Evolutionary conservation across 768 basidiomycete species (phyloP).

Genomic region (Psilocybe tampanensis): DNA sequence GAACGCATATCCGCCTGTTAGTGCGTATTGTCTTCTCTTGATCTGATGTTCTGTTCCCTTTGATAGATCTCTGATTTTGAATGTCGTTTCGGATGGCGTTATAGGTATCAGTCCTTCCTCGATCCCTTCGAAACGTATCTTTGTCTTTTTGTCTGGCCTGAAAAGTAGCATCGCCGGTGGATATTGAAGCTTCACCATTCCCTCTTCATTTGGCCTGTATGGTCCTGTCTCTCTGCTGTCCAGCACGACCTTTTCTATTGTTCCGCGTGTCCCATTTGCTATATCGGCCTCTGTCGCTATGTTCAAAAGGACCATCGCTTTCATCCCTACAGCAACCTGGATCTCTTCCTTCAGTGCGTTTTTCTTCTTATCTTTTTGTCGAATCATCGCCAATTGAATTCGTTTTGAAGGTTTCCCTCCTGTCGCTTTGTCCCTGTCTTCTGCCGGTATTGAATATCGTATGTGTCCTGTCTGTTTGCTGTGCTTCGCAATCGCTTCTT

Average conservation of each 20-base stretch:
- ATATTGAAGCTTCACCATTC: slow-evolving; percentile 23
- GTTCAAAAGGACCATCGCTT: slow-evolving; percentile 39
- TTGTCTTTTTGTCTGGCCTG: slow-evolving; percentile 23
- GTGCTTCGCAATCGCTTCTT: slow-evolving; percentile 19
- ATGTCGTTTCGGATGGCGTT: slow-evolving; percentile 2
- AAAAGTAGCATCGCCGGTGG: slow-evolving; percentile 35
- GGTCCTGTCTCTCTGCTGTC: slow-evolving; percentile 28
- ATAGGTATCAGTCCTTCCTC: slow-evolving; percentile 11
- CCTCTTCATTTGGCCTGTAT: neutral
- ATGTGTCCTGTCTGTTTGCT: slow-evolving; percentile 15
- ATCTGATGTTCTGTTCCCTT: slow-evolving; percentile 1
- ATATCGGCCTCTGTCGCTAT: slow-evolving; percentile 39
- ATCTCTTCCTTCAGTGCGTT: slow-evolving; percentile 20
- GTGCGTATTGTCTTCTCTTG: slow-evolving; percentile 28
- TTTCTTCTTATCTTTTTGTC: slow-evolving; percentile 9
- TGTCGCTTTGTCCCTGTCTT: slow-evolving; percentile 20
- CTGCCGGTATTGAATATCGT: slow-evolving; percentile 25
- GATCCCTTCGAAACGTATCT: slow-evolving; percentile 1
- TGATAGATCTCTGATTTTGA: slow-evolving; percentile 15
- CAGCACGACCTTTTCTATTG: slow-evolving; percentile 32
- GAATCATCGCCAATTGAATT: too few relatives aligned
- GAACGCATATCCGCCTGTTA: slow-evolving; percentile 39
- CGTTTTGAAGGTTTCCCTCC: too few relatives aligned
- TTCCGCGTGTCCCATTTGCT: slow-evolving; percentile 41
- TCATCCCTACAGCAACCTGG: slow-evolving; percentile 36